Conservation (phyloP, 176 grass and related monocot species). For the Oryza brachyantha region DNA sequence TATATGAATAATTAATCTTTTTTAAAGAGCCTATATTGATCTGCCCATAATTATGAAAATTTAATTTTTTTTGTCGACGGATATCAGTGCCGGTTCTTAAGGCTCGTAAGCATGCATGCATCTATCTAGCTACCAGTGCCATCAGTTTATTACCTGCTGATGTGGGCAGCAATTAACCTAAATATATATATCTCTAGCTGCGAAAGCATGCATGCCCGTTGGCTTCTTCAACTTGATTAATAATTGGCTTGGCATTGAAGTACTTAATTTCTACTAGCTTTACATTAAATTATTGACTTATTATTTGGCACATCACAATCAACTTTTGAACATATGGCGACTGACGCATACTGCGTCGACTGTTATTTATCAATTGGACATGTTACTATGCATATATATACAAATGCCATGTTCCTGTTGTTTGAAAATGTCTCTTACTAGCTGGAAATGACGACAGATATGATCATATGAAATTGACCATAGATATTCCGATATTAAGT, state of each 20-base stretch:
- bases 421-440: no score
- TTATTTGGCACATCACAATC: neutral
- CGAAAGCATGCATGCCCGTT: neutral
- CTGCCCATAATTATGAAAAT: no score
- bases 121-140: neutral
- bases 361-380: neutral
- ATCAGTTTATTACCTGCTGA: neutral
- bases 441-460: neutral
- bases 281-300: neutral
- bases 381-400: neutral
- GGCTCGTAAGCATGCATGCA: neutral
- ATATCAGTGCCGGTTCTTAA: no score
- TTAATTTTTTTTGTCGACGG: no score
- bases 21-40: no score
- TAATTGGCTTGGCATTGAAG: neutral
- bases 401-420: neutral
- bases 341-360: neutral
- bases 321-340: neutral
- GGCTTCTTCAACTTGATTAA: neutral
- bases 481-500: neutral
- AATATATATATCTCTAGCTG: no score
- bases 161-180: no score
- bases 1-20: no score
- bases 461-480: neutral
- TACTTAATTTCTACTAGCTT: neutral